Conservation (phyloP, 164 flowering plant species). For the Vitis riparia region DNA sequence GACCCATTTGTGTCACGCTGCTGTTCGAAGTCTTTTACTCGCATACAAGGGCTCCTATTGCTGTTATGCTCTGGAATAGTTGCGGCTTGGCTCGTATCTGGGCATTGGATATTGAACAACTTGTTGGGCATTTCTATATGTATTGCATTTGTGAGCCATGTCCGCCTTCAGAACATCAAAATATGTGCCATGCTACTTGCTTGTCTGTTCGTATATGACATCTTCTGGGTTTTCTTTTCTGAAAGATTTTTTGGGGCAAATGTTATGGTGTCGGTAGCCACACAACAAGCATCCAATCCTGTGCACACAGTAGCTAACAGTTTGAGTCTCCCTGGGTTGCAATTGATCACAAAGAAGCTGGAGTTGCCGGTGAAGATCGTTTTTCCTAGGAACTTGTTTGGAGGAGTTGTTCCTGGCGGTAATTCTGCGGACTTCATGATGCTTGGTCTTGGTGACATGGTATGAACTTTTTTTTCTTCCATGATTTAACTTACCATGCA, state of each 20-base stretch:
- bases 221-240: slow-evolving; percentile 97
- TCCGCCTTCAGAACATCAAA: slow-evolving; percentile 93
- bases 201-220: slow-evolving; percentile 86
- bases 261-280: slow-evolving; percentile 97
- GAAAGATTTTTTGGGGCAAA: slow-evolving; percentile 95
- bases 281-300: slow-evolving; percentile 93
- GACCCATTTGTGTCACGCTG: slow-evolving; percentile 79
- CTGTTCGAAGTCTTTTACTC: slow-evolving; percentile 78
- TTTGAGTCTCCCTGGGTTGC: slow-evolving; percentile 91
- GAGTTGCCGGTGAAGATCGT: slow-evolving; percentile 94
- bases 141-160: slow-evolving; percentile 94
- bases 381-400: slow-evolving; percentile 82
- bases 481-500: neutral
- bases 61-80: slow-evolving; percentile 50
- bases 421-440: slow-evolving; percentile 75
- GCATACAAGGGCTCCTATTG: slow-evolving; percentile 61
- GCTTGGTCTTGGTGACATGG: slow-evolving; percentile 99
- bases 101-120: slow-evolving; percentile 92
- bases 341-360: slow-evolving; percentile 81
- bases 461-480: slow-evolving; percentile 24
- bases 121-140: slow-evolving; percentile 87
- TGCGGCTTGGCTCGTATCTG: slow-evolving; percentile 82
- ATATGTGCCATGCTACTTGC: slow-evolving; percentile 89
- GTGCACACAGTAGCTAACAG: slow-evolving; percentile 88
- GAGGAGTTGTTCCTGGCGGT: slow-evolving; percentile 60